Percentiles rank a stretch among this genome's conserved stretches.
Evolutionary conservation across 306 rosid genomes (phyloP).

Genomic region (Ceratonia siliqua): DNA sequence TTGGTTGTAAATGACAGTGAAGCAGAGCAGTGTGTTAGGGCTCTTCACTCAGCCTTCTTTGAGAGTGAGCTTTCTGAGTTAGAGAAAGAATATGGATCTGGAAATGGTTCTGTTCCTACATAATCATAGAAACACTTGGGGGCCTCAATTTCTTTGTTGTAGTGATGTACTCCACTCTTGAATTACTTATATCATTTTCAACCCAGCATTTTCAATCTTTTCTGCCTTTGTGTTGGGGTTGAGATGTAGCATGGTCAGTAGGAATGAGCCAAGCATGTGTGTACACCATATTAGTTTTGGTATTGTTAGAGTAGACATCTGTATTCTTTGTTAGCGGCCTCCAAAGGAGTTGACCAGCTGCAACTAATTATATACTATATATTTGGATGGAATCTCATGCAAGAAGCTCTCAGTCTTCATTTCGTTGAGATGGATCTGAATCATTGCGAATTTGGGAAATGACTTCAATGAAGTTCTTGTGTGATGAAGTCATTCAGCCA

Average conservation of each 20-base stretch:
- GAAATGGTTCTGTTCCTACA: slow-evolving; percentile 50
- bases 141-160: neutral
- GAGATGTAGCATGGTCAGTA: neutral
- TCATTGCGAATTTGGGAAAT: neutral
- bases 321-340: slow-evolving; percentile 6
- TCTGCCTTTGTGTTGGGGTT: neutral
- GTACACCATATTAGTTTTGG: neutral
- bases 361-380: neutral
- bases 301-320: neutral
- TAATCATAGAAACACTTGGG: slow-evolving; percentile 25
- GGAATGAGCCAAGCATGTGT: neutral
- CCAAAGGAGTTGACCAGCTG: neutral
- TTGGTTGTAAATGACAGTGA: slow-evolving; percentile 84
- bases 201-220: neutral
- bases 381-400: neutral
- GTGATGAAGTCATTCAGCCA: neutral
- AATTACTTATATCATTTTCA: slow-evolving; percentile 12
- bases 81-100: slow-evolving; percentile 35
- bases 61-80: slow-evolving; percentile 47
- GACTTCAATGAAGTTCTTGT: neutral
- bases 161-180: neutral
- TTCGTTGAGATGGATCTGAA: neutral
- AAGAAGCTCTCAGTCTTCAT: neutral
- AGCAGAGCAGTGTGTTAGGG: slow-evolving; percentile 81
- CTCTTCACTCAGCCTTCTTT: slow-evolving; percentile 82